Base-by-base conservation (phyloP, 1,284 basidiomycete genomes). In the Phaffia rhodozyma region DNA sequence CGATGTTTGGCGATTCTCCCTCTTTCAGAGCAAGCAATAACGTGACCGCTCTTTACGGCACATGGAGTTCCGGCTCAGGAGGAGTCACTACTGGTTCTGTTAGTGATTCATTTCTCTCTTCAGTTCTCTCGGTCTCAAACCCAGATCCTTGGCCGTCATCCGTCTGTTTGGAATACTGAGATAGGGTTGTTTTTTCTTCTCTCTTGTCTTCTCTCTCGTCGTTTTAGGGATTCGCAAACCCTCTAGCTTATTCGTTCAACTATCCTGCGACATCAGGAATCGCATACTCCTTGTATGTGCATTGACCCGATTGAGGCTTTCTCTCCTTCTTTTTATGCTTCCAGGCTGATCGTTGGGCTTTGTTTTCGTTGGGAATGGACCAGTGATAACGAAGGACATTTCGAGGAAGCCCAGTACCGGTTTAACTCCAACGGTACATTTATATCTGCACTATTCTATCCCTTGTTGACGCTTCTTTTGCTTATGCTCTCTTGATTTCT, bases 341-440 rank as follows among this genome's bases (percentile, higher is more conserved):
- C 20, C 5, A 21, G 18, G 30, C 25, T 52, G 18, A 38, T 62
- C 23, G 55, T 38, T 50, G 43, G 38, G 38, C n/a, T 43, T 43
- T 43, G 38, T 43, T 2, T 43, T 11, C 38, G 16, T 43, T 16
- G 38, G 38, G 13, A 34, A 43, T 43, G 38, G 13, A 16, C 21
- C 67, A 89, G 76, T 72, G 76, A 75, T 66, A 72, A 78, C 60
- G 83, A 86, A 67, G 86, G 86, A 5, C 87, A 77, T 78, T 96
- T 87, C 69, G 92, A 97, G 75, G 81, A 89, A 72, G 83, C 90
- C 25, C 85, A 88, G 70, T 97, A 92, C 75, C 83, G 89, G 58
- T 92, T 92, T 78, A 81, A 78, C 50, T 77, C 84, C 64, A 96
- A 94, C 75, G 90, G 60, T 61, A 34, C n/a, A 48, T 29, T 43